Conservation (phyloP, 352 stramenopile genomes). For the Globisporangium radiosum region DNA sequence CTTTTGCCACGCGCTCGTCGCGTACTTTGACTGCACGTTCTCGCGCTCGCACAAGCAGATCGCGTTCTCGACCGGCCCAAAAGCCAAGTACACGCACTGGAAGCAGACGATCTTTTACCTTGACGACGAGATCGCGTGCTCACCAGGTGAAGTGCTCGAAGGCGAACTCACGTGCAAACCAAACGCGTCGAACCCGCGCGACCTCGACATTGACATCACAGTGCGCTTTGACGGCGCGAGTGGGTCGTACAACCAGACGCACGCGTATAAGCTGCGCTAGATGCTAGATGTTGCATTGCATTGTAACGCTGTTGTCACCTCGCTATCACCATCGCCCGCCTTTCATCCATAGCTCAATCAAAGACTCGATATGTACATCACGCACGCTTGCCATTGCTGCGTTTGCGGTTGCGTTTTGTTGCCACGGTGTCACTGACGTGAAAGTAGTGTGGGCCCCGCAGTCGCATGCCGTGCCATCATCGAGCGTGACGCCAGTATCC, state of each 20-base stretch:
- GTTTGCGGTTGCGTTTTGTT: too few relatives aligned
- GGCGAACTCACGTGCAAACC: constrained; percentile 85
- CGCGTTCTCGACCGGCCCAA: constrained; percentile 93
- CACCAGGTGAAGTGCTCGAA: constrained; percentile 83
- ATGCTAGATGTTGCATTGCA: too few relatives aligned
- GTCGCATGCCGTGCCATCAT: too few relatives aligned
- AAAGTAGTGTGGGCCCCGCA: too few relatives aligned
- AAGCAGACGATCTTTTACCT: constrained; percentile 99
- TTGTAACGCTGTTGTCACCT: too few relatives aligned
- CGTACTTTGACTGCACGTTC: constrained; percentile 99
- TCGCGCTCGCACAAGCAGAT: constrained; percentile 93
- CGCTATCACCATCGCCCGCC: too few relatives aligned
- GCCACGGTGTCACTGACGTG: too few relatives aligned
- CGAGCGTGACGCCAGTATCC: too few relatives aligned
- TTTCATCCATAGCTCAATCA: too few relatives aligned
- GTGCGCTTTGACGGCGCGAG: constrained; percentile 73
- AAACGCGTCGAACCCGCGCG: constrained; percentile 90
- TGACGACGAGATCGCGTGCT: constrained; percentile 77
- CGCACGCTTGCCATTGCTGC: too few relatives aligned
- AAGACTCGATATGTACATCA: too few relatives aligned
- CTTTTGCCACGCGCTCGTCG: constrained; percentile 94
- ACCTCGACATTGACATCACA: constrained; percentile 90
- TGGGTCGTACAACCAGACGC: constrained; percentile 52
- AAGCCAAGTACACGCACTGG: constrained; percentile 97
- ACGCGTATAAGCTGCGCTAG: constrained; percentile 83